Evolutionary conservation across 441 rosid genomes (phyloP).

Genomic region (Croton laevigatus): DNA sequence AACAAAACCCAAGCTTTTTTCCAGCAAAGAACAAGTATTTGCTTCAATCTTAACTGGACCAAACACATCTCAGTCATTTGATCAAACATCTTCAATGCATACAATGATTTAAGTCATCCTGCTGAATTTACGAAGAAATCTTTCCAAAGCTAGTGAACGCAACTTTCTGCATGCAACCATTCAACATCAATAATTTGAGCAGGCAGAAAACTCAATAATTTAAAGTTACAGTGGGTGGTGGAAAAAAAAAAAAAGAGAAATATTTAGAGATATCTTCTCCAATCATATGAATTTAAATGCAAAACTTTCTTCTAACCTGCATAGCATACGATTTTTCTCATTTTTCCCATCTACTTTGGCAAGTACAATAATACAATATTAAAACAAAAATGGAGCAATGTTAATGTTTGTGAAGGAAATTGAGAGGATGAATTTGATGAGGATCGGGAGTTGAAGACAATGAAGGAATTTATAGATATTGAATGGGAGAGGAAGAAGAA

Average conservation of each 20-base stretch:
- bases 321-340: conserved; percentile 72
- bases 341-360: too few species aligned
- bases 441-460: conserved; percentile 63
- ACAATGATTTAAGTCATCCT: conserved; percentile 45
- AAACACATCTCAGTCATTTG: too few species aligned
- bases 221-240: neutral
- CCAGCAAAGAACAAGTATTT: too few species aligned
- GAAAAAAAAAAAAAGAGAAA: neutral
- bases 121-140: conserved; percentile 40
- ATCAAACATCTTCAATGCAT: too few species aligned
- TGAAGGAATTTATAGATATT: conserved; percentile 52
- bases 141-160: conserved; percentile 55
- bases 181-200: conserved; percentile 11
- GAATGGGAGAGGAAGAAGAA: conserved; percentile 69
- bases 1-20: too few species aligned
- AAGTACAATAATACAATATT: too few species aligned
- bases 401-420: conserved; percentile 28
- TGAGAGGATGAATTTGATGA: conserved; percentile 46
- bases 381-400: too few species aligned
- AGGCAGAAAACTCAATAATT: neutral
- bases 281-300: neutral
- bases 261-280: neutral
- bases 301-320: conserved; percentile 51
- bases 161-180: conserved; percentile 48
- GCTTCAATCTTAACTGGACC: too few species aligned